Conservation (phyloP, 2,329 filamentous ascomycete genomes). For the Aspergillus pseudonomiae region DNA sequence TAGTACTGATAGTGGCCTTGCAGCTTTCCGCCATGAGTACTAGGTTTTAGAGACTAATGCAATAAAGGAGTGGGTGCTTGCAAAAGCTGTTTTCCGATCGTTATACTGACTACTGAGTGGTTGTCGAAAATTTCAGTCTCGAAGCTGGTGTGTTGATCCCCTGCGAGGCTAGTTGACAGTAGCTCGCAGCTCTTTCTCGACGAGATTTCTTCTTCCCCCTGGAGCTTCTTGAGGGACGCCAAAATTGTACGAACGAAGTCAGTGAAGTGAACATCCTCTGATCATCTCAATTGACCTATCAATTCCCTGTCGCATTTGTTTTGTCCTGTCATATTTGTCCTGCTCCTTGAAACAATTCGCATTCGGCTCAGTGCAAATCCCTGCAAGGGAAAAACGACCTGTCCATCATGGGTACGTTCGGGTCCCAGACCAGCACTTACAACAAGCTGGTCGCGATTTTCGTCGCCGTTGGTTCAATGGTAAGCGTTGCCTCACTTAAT, state of each 20-base stretch:
- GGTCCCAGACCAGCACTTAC: slow-evolving; percentile 42
- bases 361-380: not conserved
- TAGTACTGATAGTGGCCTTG: not conserved
- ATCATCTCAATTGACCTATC: not conserved
- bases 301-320: not conserved
- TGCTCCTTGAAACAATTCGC: not conserved
- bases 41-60: not conserved
- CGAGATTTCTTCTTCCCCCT: not conserved
- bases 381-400: not conserved
- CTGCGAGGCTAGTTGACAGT: not conserved
- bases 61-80: slow-evolving; percentile 5
- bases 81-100: not conserved
- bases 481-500: slow-evolving; percentile 22
- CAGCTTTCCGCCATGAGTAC: not conserved
- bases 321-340: not conserved
- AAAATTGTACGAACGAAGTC: not conserved
- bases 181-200: not conserved
- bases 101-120: not conserved
- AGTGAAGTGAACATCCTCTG: not conserved
- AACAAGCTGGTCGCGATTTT: slow-evolving; percentile 44
- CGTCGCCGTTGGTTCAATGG: slow-evolving; percentile 45
- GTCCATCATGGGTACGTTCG: slow-evolving; percentile 33
- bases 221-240: not conserved
- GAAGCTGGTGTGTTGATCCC: not conserved
- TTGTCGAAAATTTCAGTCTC: not conserved